Evolutionary conservation across 2,329 filamentous ascomycete species (phyloP).

Genomic region (Endoconidiophora laricicola): DNA sequence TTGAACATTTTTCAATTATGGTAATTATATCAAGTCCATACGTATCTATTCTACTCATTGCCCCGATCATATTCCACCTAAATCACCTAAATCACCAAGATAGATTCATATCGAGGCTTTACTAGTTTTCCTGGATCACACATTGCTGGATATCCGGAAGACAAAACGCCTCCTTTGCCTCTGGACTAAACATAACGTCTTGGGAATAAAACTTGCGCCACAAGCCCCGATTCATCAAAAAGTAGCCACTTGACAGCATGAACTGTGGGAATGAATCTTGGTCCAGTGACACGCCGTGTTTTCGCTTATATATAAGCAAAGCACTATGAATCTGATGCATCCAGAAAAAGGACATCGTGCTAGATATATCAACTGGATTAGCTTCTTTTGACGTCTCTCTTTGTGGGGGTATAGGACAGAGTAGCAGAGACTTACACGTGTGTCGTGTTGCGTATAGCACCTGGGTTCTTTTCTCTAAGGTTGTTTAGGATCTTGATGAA

Average conservation of each 20-base stretch:
- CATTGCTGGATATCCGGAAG: background rate
- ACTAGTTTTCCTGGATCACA: too few relatives aligned
- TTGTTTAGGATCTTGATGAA: background rate
- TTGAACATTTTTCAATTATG: too few relatives aligned
- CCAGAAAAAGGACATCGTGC: constrained; percentile 6
- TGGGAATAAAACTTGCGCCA: constrained; percentile 1
- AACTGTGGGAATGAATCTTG: background rate
- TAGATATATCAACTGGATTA: background rate
- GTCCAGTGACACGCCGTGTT: background rate
- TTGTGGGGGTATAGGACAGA: too few relatives aligned
- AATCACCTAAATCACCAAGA: too few relatives aligned
- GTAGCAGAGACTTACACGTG: constrained; percentile 1
- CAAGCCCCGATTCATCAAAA: background rate
- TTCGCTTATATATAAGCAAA: background rate
- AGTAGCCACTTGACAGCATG: background rate
- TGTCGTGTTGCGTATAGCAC: background rate
- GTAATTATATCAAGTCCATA: too few relatives aligned
- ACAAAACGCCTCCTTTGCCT: background rate
- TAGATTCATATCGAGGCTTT: too few relatives aligned
- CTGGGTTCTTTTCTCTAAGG: background rate
- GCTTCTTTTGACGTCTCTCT: too few relatives aligned
- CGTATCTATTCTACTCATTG: too few relatives aligned
- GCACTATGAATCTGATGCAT: background rate
- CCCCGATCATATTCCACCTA: too few relatives aligned
- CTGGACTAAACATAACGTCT: background rate